Conservation (phyloP, 805 yeast species). For the Saturnispora besseyi region DNA sequence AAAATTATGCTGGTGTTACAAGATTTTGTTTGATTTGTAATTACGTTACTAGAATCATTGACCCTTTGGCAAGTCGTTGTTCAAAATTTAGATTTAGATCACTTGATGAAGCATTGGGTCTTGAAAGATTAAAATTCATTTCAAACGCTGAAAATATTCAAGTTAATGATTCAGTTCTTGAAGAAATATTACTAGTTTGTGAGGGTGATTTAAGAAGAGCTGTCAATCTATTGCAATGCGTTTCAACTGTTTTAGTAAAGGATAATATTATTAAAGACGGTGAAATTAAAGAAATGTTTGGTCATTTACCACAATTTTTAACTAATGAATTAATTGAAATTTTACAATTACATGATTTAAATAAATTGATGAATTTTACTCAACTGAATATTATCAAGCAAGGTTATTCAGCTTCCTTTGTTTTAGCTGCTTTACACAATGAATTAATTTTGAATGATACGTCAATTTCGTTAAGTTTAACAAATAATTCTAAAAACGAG, state of each 20-base stretch:
- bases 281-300: slow-evolving; percentile 26
- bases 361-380: slow-evolving; percentile 20
- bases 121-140: slow-evolving; percentile 56
- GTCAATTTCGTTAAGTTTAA: slow-evolving; percentile 34
- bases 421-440: slow-evolving; percentile 27
- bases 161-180: slow-evolving; percentile 43
- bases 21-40: slow-evolving; percentile 93
- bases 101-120: slow-evolving; percentile 62
- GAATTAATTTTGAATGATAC: slow-evolving; percentile 26
- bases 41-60: slow-evolving; percentile 92
- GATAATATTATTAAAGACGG: slow-evolving; percentile 14
- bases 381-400: slow-evolving; percentile 22
- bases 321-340: slow-evolving; percentile 15
- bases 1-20: slow-evolving; percentile 79
- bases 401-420: slow-evolving; percentile 27
- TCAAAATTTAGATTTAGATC: slow-evolving; percentile 88
- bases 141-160: slow-evolving; percentile 37
- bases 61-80: slow-evolving; percentile 93
- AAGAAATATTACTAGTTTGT: slow-evolving; percentile 60
- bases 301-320: slow-evolving; percentile 23
- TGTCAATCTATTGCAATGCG: slow-evolving; percentile 81
- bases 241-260: slow-evolving; percentile 44
- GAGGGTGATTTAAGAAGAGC: slow-evolving; percentile 91
- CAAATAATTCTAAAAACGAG: slow-evolving; percentile 53
- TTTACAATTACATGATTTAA: slow-evolving; percentile 17